Base-by-base conservation (phyloP, 257 asterid genomes). In the Capsicum baccatum region DNA sequence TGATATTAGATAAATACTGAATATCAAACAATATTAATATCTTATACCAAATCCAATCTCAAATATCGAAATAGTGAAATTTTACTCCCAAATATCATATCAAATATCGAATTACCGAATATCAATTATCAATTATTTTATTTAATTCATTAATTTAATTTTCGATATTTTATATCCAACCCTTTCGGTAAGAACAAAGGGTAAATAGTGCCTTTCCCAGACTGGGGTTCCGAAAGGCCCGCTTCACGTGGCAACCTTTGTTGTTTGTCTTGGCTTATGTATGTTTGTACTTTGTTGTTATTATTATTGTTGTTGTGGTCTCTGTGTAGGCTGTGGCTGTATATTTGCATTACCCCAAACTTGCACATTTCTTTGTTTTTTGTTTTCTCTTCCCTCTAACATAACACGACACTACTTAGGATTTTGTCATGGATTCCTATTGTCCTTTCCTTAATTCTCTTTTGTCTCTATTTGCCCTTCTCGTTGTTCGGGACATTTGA, bases 181-280 rank as follows among this genome's bases (percentile, higher is more conserved):
- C 83, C 86, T 87, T 84, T 64, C 54, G 21, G 85, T 79, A 85
- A 87, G 80, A 93, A 91, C 92, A 89, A 39, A 85, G 58, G 91
- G 26, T 76, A 76, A 52, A 15, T 60, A 89, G 93, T 87, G 88
- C 7, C 85, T 82, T 68, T 89, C 90, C 42, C 39, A 8, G 13
- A 60, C 86, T 82, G 60, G 70, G 86, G 83, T 85, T 88, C 87
- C 83, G 88, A 91, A 86, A 91, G 95, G 93, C 83, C 93, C 93
- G 82, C 92, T 90, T 92, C 97, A 91, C 94, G 97, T 92, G 97
- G 92, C 87, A 84, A 88, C 12, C 42, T 85, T 89, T 90, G 94
- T 86, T 86, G 74, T 80, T 89, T 83, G 91, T 80, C 73, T 79
- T 79, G 85, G 86, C 89, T 73, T 79, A 73, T 84, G 3, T 39